These are phyloP conservation scores for Salix viminalis DNA, from an alignment of 345 rosid species.

Conservation along the genomic window DNA sequence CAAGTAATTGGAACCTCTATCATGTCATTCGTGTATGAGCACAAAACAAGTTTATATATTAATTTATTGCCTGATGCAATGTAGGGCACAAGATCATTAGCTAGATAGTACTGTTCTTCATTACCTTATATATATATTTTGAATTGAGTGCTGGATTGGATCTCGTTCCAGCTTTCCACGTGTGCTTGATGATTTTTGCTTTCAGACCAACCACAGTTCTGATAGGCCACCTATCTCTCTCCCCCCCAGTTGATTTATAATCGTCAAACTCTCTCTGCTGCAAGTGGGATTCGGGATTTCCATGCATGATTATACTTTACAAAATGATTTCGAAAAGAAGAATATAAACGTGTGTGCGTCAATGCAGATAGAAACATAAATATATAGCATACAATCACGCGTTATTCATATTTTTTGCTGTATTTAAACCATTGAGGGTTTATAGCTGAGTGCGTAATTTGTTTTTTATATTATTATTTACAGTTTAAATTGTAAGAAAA, in stretches of 20 bases:
- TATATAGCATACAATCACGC: background rate
- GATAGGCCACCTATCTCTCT: background rate
- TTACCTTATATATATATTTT: background rate
- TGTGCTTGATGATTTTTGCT: background rate
- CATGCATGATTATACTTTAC: background rate
- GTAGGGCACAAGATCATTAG: slow-evolving; percentile 15
- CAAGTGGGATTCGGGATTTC: background rate
- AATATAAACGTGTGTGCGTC: background rate
- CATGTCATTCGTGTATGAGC: background rate
- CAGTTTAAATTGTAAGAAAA: no score
- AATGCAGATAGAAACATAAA: background rate
- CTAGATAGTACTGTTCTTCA: background rate
- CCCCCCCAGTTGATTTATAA: background rate
- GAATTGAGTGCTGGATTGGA: background rate
- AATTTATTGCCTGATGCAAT: slow-evolving; percentile 16
- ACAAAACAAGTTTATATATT: background rate
- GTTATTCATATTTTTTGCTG: no score
- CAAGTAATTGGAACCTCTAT: background rate
- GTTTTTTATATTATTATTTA: no score
- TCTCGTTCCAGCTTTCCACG: background rate
- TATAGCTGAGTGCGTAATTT: no score
- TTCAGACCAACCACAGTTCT: background rate
- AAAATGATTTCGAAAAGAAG: background rate
- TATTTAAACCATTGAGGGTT: no score
- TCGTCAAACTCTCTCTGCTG: background rate